phyloP scores from a whole-genome alignment of 768 basidiomycete species.

The Boletellus ananiceps region DNA sequence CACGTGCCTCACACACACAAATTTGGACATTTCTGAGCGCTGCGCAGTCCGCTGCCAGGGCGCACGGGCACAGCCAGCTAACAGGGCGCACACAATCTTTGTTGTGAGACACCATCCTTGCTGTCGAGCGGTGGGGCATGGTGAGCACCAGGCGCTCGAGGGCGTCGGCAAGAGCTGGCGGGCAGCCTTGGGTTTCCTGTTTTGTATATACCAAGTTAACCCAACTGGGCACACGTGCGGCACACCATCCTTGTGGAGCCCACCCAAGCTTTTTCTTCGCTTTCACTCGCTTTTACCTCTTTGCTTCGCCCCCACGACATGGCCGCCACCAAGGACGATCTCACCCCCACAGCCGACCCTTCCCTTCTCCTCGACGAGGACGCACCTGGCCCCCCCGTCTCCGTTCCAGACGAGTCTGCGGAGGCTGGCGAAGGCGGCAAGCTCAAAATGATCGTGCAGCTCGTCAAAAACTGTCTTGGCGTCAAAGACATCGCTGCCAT shows the following conservation, averaged over 20 bases:
- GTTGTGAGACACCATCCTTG: no score
- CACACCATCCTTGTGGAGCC: constrained; percentile 12
- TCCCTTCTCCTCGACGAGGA: constrained; percentile 41
- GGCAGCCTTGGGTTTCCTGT: constrained; percentile 1
- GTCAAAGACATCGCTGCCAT: constrained; percentile 95
- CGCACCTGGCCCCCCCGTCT: constrained; percentile 51
- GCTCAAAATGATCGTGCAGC: constrained; percentile 88
- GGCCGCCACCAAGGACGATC: constrained; percentile 16
- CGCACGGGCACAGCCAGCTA: no score
- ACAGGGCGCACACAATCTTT: no score
- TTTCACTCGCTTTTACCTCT: not conserved
- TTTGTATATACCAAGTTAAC: constrained; percentile 11
- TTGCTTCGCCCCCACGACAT: constrained; percentile 8
- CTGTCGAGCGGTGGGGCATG: no score
- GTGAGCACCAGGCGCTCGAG: no score
- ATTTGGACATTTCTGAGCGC: constrained; percentile 8
- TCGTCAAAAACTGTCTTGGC: constrained; percentile 87
- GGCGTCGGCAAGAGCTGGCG: not conserved
- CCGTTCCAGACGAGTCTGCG: constrained; percentile 65
- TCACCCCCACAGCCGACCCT: constrained; percentile 6
- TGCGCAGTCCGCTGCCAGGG: not conserved
- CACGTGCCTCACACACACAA: constrained; percentile 18
- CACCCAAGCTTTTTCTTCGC: constrained; percentile 4
- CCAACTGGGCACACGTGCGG: constrained; percentile 21
- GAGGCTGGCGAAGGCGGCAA: constrained; percentile 85